A percentile compares a stretch with the other conserved stretches of the same genome.
Evolutionary conservation across 2,329 filamentous ascomycete genomes (phyloP).

Genomic region (Coccinonectria pachysandricola): DNA sequence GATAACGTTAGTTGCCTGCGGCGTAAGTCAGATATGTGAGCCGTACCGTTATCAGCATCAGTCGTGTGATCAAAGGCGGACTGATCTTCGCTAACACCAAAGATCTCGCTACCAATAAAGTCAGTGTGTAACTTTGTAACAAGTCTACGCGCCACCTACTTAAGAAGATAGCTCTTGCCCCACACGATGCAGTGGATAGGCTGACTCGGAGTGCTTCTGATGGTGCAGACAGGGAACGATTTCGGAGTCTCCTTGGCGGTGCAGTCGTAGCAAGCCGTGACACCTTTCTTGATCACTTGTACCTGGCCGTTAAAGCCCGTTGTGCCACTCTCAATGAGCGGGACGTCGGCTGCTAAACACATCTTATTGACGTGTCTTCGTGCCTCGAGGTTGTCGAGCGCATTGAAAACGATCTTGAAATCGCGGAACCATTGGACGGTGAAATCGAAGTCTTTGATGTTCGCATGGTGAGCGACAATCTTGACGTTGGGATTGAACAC

Average conservation of each 20-base stretch:
- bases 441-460: slow-evolving; percentile 86
- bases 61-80: slow-evolving; percentile 69
- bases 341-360: slow-evolving; percentile 85
- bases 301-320: slow-evolving; percentile 98
- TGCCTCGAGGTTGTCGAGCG: slow-evolving; percentile 89
- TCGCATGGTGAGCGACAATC: slow-evolving; percentile 82
- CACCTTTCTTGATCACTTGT: slow-evolving; percentile 86
- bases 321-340: slow-evolving; percentile 90
- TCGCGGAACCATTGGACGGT: slow-evolving; percentile 76
- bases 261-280: slow-evolving; percentile 95
- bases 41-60: slow-evolving; percentile 65
- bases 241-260: slow-evolving; percentile 82
- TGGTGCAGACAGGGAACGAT: slow-evolving; percentile 92
- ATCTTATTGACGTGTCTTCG: slow-evolving; percentile 93
- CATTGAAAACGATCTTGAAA: slow-evolving; percentile 89
- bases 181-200: slow-evolving; percentile 98
- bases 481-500: slow-evolving; percentile 83
- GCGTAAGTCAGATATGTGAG: not conserved
- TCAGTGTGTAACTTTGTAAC: too few relatives aligned
- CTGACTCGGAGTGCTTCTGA: slow-evolving; percentile 89
- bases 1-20: slow-evolving; percentile 4
- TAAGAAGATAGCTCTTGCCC: slow-evolving; percentile 93
- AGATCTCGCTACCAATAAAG: slow-evolving; percentile 70
- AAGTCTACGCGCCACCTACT: too few relatives aligned
- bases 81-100: slow-evolving; percentile 83